These are phyloP conservation scores for Hypoxylon fuscum DNA, from an alignment of 495 filamentous ascomycete species.

Conservation along the genomic window DNA sequence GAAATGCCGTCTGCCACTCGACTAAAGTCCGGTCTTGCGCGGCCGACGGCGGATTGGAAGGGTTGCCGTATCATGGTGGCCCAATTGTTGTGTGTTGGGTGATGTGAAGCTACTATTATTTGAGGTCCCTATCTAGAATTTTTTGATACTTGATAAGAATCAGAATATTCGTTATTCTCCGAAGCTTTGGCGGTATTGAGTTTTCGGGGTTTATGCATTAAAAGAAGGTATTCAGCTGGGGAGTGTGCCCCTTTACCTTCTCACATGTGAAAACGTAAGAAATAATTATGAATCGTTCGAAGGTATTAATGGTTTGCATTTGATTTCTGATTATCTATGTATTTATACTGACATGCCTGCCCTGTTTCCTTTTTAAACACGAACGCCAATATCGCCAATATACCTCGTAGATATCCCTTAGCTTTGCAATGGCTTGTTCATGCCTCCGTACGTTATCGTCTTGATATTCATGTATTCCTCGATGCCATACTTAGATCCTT, in stretches of 20 bases:
- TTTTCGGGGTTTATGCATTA: slow-evolving; percentile 22
- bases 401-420: slow-evolving; percentile 9
- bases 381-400: slow-evolving; percentile 12
- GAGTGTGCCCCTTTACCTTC: background rate
- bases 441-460: slow-evolving; percentile 84
- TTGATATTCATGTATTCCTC: slow-evolving; percentile 90
- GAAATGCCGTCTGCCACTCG: slow-evolving; percentile 54
- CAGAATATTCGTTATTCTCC: slow-evolving; percentile 15
- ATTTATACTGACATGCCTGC: background rate
- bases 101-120: background rate
- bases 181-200: slow-evolving; percentile 35
- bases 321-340: background rate
- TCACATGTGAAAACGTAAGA: background rate
- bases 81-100: slow-evolving; percentile 22
- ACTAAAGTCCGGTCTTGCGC: slow-evolving; percentile 42
- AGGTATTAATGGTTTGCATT: background rate
- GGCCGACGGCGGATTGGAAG: slow-evolving; percentile 32
- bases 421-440: slow-evolving; percentile 66
- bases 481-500: slow-evolving; percentile 91
- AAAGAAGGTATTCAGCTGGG: slow-evolving; percentile 1
- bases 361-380: slow-evolving; percentile 9
- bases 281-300: background rate
- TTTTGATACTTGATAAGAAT: slow-evolving; percentile 12
- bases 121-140: slow-evolving; percentile 13
- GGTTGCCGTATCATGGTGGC: slow-evolving; percentile 43